phyloP scores from a whole-genome alignment of 2,329 filamentous ascomycete genomes.

The Penicillium concentricum region DNA sequence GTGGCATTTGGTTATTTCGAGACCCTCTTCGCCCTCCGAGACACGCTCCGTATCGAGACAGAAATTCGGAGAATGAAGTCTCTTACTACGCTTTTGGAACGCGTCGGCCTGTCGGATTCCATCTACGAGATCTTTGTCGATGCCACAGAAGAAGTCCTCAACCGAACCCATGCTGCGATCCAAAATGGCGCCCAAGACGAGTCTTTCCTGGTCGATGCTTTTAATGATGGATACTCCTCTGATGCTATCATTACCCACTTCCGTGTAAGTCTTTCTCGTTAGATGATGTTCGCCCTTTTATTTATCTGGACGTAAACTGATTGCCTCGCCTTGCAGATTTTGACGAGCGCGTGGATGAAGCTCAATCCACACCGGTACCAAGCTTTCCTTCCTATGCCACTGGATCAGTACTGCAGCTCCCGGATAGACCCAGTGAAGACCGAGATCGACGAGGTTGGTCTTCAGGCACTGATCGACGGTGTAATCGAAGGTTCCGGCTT shows the following conservation, averaged over 20 bases:
- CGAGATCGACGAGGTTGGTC: constrained; percentile 89
- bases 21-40: constrained; percentile 67
- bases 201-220: constrained; percentile 61
- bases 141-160: constrained; percentile 68
- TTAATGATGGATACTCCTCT: constrained; percentile 70
- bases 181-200: constrained; percentile 56
- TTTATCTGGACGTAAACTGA: constrained; percentile 10
- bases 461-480: constrained; percentile 73
- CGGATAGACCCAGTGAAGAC: constrained; percentile 71
- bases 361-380: constrained; percentile 67
- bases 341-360: constrained; percentile 84
- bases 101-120: constrained; percentile 65
- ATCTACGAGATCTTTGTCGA: constrained; percentile 82
- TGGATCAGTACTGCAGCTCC: constrained; percentile 67
- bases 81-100: constrained; percentile 68
- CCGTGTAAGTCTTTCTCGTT: constrained; percentile 49
- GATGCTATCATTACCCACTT: constrained; percentile 83
- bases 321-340: constrained; percentile 53
- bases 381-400: constrained; percentile 65
- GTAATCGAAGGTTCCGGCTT: constrained; percentile 77
- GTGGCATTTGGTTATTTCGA: constrained; percentile 94
- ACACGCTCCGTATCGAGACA: constrained; percentile 62
- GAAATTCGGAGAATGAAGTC: constrained; percentile 72
- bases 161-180: constrained; percentile 60
- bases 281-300: constrained; percentile 5